phyloP scores from a whole-genome alignment of 345 rosid species.

The Cardamine occulta region DNA sequence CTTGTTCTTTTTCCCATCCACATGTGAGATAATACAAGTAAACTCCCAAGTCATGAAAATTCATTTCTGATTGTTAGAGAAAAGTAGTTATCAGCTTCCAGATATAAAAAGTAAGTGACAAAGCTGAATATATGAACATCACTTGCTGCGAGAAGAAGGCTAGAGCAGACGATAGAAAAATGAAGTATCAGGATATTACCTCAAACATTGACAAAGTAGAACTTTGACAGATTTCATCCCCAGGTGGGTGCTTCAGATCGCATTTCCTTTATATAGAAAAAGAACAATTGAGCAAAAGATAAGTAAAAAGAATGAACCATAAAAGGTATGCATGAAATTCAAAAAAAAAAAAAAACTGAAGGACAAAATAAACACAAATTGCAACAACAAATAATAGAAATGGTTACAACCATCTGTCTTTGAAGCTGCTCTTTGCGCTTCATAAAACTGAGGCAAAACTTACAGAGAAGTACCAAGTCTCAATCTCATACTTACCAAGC shows the following conservation, averaged over 20 bases:
- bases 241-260: conserved; percentile 98
- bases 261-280: conserved; percentile 71
- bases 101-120: not conserved
- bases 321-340: not conserved
- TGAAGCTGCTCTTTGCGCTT: conserved; percentile 99
- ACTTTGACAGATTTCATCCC: conserved; percentile 96
- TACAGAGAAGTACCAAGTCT: conserved; percentile 99
- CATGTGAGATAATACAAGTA: conserved; percentile 22
- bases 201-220: conserved; percentile 99
- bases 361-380: too few relatives aligned
- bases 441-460: conserved; percentile 98
- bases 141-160: conserved; percentile 45
- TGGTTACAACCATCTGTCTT: conserved; percentile 77
- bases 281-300: not conserved
- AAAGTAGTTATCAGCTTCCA: conserved; percentile 3
- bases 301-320: conserved; percentile 9
- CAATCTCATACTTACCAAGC: conserved; percentile 98
- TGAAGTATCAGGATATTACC: conserved; percentile 47
- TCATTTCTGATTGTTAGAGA: conserved; percentile 6
- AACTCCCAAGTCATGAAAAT: not conserved
- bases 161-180: not conserved
- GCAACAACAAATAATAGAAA: not conserved
- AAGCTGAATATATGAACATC: conserved; percentile 9
- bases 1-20: conserved; percentile 98
- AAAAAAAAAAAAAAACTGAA: too few relatives aligned